These are phyloP conservation scores for Coprinopsis marcescibilis DNA, from an alignment of 768 basidiomycete genomes.

Conservation along the genomic window DNA sequence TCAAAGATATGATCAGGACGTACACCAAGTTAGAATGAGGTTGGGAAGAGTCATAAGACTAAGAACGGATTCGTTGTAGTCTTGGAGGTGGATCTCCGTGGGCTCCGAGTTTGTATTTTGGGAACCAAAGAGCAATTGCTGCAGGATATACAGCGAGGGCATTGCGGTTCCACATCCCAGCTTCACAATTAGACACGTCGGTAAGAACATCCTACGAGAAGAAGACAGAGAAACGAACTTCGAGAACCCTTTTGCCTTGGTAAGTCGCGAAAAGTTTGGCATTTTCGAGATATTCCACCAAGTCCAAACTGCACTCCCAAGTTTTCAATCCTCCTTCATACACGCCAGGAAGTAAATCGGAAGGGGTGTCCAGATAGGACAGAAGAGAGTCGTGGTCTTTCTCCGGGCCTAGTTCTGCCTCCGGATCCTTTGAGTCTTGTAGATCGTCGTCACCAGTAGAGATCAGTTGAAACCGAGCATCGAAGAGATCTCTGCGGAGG, in stretches of 20 bases:
- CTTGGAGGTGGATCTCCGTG: slow-evolving; percentile 75
- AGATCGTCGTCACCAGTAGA: slow-evolving; percentile 39
- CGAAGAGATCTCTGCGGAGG: slow-evolving; percentile 83
- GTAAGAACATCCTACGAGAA: neutral
- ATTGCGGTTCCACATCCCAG: slow-evolving; percentile 91
- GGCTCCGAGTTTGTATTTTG: slow-evolving; percentile 14
- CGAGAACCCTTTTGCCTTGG: slow-evolving; percentile 56
- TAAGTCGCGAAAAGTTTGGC: slow-evolving; percentile 18
- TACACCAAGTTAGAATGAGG: slow-evolving; percentile 77
- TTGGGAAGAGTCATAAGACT: slow-evolving; percentile 79
- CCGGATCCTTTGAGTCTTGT: slow-evolving; percentile 13
- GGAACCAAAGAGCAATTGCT: slow-evolving; percentile 43
- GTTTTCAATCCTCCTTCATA: slow-evolving; percentile 98
- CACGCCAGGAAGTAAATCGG: slow-evolving; percentile 85
- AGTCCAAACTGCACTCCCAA: slow-evolving; percentile 93
- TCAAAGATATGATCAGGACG: slow-evolving; percentile 21
- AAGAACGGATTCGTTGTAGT: slow-evolving; percentile 83
- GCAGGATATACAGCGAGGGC: slow-evolving; percentile 72
- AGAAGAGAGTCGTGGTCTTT: slow-evolving; percentile 25
- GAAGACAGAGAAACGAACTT: slow-evolving; percentile 44
- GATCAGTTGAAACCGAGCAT: slow-evolving; percentile 92
- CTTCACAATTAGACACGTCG: slow-evolving; percentile 35
- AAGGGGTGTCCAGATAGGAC: slow-evolving; percentile 71
- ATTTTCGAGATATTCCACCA: slow-evolving; percentile 60
- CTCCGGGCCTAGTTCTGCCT: neutral